Evolutionary conservation across 805 yeast genomes (phyloP).

Genomic region (Kodamaea neixiangensis): DNA sequence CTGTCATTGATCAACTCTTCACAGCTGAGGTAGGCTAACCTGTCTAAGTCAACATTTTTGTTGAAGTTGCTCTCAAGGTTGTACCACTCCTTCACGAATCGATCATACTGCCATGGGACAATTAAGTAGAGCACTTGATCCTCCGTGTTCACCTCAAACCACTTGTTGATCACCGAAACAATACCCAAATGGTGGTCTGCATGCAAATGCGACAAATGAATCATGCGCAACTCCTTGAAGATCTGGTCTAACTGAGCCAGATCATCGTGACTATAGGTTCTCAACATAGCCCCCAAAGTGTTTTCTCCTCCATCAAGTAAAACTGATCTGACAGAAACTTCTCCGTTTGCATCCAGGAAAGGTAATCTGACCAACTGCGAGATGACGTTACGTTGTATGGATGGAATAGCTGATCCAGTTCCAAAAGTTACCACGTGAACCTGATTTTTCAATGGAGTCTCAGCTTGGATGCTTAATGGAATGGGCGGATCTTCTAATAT

Average conservation of each 20-base stretch:
- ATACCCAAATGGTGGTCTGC: constrained; percentile 97
- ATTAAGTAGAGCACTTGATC: constrained; percentile 53
- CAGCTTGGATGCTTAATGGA: constrained; percentile 17
- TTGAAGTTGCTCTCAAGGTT: constrained; percentile 41
- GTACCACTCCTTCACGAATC: constrained; percentile 71
- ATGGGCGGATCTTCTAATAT: constrained; percentile 22
- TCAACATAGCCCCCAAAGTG: constrained; percentile 68
- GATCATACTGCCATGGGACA: constrained; percentile 72
- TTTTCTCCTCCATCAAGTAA: constrained; percentile 96
- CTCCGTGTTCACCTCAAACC: constrained; percentile 51
- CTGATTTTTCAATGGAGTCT: constrained; percentile 42
- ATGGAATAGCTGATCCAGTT: constrained; percentile 91
- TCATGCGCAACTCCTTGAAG: constrained; percentile 60
- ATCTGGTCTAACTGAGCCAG: constrained; percentile 36
- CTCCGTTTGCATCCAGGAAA: constrained; percentile 13
- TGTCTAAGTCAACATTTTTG: constrained; percentile 31
- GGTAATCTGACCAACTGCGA: constrained; percentile 80
- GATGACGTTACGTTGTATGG: constrained; percentile 80
- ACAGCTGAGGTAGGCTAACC: constrained; percentile 57
- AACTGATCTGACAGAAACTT: constrained; percentile 42
- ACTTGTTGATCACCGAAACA: constrained; percentile 63
- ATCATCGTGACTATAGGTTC: constrained; percentile 57
- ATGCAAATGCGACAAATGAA: constrained; percentile 86
- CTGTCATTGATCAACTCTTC: constrained; percentile 51
- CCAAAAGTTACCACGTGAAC: constrained; percentile 80